Evolutionary conservation across 768 basidiomycete genomes (phyloP).

Genomic region (Udeniomyces megalosporus): DNA sequence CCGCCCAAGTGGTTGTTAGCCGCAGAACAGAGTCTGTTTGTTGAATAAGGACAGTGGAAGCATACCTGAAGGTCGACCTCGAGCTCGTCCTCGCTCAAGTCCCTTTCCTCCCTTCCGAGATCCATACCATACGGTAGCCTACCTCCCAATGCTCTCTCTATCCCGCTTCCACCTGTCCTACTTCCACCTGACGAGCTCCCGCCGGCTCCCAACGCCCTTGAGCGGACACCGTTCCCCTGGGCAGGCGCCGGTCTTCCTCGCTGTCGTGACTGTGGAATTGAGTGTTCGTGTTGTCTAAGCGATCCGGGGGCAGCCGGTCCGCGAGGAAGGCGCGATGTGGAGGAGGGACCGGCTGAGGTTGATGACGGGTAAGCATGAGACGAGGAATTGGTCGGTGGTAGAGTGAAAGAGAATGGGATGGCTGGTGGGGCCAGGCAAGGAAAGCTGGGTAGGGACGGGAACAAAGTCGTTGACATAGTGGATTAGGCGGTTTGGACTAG

Average conservation of each 20-base stretch:
- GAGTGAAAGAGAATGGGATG: background rate
- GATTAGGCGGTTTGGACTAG: too few relatives aligned
- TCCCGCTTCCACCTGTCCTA: background rate
- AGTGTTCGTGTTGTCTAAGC: too few relatives aligned
- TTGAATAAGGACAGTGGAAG: background rate
- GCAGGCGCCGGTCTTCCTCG: background rate
- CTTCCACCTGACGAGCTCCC: too few relatives aligned
- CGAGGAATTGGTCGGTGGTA: background rate
- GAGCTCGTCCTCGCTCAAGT: conserved; percentile 2
- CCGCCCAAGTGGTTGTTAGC: too few relatives aligned
- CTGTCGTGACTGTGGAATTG: too few relatives aligned
- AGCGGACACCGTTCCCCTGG: background rate
- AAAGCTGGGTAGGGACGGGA: background rate
- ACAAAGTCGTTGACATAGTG: conserved; percentile 16
- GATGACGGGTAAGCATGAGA: background rate
- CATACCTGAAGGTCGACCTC: background rate
- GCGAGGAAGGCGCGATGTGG: background rate
- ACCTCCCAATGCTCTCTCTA: background rate
- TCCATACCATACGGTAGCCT: background rate
- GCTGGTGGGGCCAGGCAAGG: background rate
- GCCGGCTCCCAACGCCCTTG: background rate
- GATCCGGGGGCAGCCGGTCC: background rate
- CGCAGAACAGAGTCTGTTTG: background rate
- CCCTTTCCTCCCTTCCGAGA: background rate
- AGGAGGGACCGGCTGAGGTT: too few relatives aligned